Percentiles rank a stretch among this genome's conserved stretches.
phyloP scores from a whole-genome alignment of 805 yeast genomes.

The Ogataea pini region DNA sequence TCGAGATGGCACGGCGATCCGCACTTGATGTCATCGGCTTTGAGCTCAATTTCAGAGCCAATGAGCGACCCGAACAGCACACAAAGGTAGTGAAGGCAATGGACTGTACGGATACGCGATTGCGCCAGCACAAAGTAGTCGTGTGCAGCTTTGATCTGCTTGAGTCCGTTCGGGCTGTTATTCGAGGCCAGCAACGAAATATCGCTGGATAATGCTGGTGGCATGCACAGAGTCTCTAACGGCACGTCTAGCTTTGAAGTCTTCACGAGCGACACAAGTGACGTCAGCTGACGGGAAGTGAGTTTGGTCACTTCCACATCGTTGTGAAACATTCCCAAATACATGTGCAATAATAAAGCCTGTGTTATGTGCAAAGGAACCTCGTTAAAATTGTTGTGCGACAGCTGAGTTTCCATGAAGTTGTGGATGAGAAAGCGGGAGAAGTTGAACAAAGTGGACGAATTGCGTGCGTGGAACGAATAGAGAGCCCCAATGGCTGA shows the following conservation, averaged over 20 bases:
- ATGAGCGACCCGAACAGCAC: slow-evolving; percentile 47
- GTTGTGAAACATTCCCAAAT: slow-evolving; percentile 56
- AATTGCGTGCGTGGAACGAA: slow-evolving; percentile 75
- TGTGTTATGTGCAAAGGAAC: slow-evolving; percentile 59
- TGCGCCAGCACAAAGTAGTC: slow-evolving; percentile 57
- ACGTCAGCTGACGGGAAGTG: slow-evolving; percentile 53
- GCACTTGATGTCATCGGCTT: slow-evolving; percentile 49
- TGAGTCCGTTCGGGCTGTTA: slow-evolving; percentile 14
- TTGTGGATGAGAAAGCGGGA: slow-evolving; percentile 67
- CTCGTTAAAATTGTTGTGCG: slow-evolving; percentile 49
- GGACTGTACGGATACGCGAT: slow-evolving; percentile 55
- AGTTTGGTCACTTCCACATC: slow-evolving; percentile 50
- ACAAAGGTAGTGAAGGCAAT: slow-evolving; percentile 50
- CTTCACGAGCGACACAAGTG: slow-evolving; percentile 54
- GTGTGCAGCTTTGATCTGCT: slow-evolving; percentile 41
- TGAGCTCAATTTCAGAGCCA: slow-evolving; percentile 43
- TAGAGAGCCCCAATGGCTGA: slow-evolving; percentile 89
- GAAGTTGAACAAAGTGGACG: slow-evolving; percentile 67
- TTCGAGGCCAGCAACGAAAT: slow-evolving; percentile 7
- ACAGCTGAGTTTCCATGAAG: slow-evolving; percentile 54
- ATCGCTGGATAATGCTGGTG: slow-evolving; percentile 39
- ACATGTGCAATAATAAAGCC: slow-evolving; percentile 55
- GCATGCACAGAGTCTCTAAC: slow-evolving; percentile 45
- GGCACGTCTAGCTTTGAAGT: slow-evolving; percentile 55
- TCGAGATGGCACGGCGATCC: slow-evolving; percentile 67